Conservation (phyloP, 768 basidiomycete genomes). For the Panaeolus cyanescens region DNA sequence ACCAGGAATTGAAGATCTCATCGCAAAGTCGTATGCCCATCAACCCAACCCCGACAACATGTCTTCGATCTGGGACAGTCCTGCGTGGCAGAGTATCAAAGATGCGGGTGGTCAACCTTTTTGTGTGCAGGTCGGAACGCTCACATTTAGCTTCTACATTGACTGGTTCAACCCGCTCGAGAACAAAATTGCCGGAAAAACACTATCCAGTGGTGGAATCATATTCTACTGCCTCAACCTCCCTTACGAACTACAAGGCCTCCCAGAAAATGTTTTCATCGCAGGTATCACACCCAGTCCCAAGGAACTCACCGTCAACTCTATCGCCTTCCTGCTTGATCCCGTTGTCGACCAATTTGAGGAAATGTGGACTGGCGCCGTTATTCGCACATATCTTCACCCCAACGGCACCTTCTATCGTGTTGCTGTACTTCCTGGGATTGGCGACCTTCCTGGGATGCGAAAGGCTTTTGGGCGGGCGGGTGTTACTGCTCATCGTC, state of each 20-base stretch:
- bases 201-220: slow-evolving; percentile 15
- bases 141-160: slow-evolving; percentile 21
- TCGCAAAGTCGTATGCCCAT: slow-evolving; percentile 13
- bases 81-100: slow-evolving; percentile 20
- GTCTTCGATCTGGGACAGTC: slow-evolving; percentile 27
- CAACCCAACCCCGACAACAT: slow-evolving; percentile 12
- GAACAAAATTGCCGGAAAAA: slow-evolving; percentile 26
- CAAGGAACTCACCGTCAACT: slow-evolving; percentile 17
- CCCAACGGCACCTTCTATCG: slow-evolving; percentile 15
- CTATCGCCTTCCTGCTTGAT: slow-evolving; percentile 17
- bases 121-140: neutral
- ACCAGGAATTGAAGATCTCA: slow-evolving; percentile 16
- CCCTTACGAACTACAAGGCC: slow-evolving; percentile 13
- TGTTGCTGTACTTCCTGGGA: slow-evolving; percentile 14
- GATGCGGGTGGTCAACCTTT: too few relatives aligned
- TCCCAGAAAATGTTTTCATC: slow-evolving; percentile 3
- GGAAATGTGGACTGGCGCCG: slow-evolving; percentile 9
- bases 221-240: slow-evolving; percentile 18
- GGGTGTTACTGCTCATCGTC: slow-evolving; percentile 11
- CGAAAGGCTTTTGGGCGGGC: slow-evolving; percentile 19
- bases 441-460: slow-evolving; percentile 21
- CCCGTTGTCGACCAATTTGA: slow-evolving; percentile 16
- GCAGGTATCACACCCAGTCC: slow-evolving; percentile 21
- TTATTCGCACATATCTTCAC: slow-evolving; percentile 13
- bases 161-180: slow-evolving; percentile 30